Conservation (phyloP, 2,329 filamentous ascomycete genomes). For the Ophiostoma pallidulum region DNA sequence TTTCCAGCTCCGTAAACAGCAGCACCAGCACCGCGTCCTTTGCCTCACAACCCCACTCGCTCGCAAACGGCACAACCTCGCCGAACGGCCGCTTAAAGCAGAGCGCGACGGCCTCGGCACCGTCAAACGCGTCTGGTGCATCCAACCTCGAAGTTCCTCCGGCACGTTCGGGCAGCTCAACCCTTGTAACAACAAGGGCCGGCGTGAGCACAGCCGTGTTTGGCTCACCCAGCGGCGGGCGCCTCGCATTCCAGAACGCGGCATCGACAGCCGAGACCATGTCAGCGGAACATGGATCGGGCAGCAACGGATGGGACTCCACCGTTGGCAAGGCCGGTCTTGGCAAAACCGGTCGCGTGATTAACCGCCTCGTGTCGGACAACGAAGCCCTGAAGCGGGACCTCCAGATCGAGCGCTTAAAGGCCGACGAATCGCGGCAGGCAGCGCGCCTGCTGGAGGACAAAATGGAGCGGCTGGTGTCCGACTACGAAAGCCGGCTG, state of each 20-base stretch:
- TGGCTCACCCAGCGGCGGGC: background rate
- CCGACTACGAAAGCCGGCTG: conserved; percentile 60
- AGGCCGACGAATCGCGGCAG: conserved; percentile 62
- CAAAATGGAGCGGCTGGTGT: conserved; percentile 58
- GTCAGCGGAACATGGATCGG: conserved; percentile 22
- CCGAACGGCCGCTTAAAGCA: conserved; percentile 30
- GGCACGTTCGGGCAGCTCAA: background rate
- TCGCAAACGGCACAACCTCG: conserved; percentile 22
- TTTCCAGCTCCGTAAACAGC: conserved; percentile 49
- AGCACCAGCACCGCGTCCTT: conserved; percentile 40
- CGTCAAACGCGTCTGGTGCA: background rate
- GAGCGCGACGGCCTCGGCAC: conserved; percentile 14
- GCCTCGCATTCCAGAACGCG: background rate
- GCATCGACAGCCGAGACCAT: background rate
- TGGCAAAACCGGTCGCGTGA: conserved; percentile 68
- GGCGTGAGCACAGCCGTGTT: background rate
- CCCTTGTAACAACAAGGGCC: background rate
- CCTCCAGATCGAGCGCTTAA: conserved; percentile 54
- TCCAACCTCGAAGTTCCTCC: conserved; percentile 5
- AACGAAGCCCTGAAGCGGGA: conserved; percentile 71
- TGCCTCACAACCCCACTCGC: conserved; percentile 23
- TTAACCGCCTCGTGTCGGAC: conserved; percentile 72
- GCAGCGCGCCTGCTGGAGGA: conserved; percentile 58
- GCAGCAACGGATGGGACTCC: conserved; percentile 44
- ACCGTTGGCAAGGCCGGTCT: conserved; percentile 60